Conservation (phyloP, 2,329 filamentous ascomycete species). For the Colletotrichum kahawae region DNA sequence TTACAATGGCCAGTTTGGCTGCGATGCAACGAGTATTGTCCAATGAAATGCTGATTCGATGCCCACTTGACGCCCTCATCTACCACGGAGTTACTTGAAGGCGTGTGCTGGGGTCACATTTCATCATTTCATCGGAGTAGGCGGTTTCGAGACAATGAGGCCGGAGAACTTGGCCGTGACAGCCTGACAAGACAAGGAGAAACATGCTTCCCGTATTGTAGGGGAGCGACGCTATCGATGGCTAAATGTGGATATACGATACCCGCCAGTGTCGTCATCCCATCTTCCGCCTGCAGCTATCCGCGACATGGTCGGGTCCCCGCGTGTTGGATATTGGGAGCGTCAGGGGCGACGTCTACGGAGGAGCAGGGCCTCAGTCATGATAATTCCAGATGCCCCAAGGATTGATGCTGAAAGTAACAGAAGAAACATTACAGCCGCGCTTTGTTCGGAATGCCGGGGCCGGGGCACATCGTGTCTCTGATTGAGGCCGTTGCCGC, state of each 20-base stretch:
- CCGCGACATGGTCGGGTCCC: background rate
- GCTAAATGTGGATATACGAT: background rate
- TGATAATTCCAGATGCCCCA: background rate
- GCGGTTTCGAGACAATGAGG: background rate
- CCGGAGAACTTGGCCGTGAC: background rate
- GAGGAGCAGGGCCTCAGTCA: background rate
- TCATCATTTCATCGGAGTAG: background rate
- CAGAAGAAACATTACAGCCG: background rate
- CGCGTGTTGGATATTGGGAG: background rate
- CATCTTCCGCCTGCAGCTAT: constrained; percentile 3
- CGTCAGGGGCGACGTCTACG: background rate
- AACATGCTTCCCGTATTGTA: background rate
- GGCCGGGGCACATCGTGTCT: background rate
- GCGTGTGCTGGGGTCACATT: background rate
- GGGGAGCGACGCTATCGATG: background rate
- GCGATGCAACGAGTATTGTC: background rate
- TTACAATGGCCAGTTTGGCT: background rate
- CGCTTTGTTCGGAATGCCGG: background rate
- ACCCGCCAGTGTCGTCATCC: constrained; percentile 17
- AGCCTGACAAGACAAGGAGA: constrained; percentile 1
- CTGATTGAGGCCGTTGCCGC: background rate
- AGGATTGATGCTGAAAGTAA: background rate
- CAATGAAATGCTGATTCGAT: background rate
- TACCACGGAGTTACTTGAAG: background rate
- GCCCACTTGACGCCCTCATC: background rate